A percentile compares a stretch with the other conserved stretches of the same genome.
These are phyloP conservation scores for Chytriomyces hyalinus DNA, from an alignment of 192 early-diverging fungal species.

Conservation along the genomic window DNA sequence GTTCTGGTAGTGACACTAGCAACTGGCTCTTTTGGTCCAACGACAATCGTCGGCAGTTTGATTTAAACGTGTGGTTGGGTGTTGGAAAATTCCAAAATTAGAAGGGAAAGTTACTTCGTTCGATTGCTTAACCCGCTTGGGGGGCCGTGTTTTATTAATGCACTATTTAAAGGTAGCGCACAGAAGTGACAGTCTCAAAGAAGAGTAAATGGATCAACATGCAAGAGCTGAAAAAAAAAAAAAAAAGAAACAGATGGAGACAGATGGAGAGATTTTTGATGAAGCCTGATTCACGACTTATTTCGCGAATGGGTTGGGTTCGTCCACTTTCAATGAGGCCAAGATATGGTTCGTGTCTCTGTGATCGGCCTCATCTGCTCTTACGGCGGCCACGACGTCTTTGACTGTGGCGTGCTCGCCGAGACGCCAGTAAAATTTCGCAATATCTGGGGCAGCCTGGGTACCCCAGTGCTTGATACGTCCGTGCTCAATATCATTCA, in stretches of 20 bases:
- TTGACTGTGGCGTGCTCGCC: conserved; percentile 75
- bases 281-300: neutral
- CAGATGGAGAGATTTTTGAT: neutral
- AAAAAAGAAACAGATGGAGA: neutral
- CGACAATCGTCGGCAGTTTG: no score
- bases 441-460: conserved; percentile 79
- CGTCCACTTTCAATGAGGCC: conserved; percentile 59
- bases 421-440: conserved; percentile 76
- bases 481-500: conserved; percentile 79
- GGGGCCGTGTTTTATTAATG: no score
- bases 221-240: neutral
- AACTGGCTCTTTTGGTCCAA: no score
- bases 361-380: conserved; percentile 87
- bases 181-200: no score
- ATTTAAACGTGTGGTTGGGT: no score
- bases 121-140: no score
- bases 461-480: conserved; percentile 66
- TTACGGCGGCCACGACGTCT: conserved; percentile 85
- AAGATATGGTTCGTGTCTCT: conserved; percentile 91
- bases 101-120: no score
- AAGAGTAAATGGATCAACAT: no score
- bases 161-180: no score
- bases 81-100: no score
- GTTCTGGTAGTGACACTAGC: no score
- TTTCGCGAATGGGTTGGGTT: conserved; percentile 38